phyloP scores from a whole-genome alignment of 2,329 filamentous ascomycete species.

The Penicillium hesseltinei region DNA sequence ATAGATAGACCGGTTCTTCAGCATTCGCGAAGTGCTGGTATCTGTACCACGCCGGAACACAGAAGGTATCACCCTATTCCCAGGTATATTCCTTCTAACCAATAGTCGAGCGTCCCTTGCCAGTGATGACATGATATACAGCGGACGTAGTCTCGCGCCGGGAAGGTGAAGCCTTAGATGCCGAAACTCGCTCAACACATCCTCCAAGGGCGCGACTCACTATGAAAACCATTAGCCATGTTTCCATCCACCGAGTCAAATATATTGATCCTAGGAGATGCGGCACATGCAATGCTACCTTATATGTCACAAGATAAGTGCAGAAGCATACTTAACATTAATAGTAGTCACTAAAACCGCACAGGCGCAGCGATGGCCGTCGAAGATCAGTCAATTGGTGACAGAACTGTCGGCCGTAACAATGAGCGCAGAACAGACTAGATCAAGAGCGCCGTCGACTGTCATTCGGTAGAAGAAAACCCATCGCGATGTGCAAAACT shows the following conservation, averaged over 20 bases:
- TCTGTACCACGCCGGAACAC: slow-evolving; percentile 52
- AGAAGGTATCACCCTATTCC: slow-evolving; percentile 56
- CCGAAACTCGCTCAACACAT: slow-evolving; percentile 46
- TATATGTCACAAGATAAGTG: slow-evolving; percentile 41
- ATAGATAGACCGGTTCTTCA: slow-evolving; percentile 47
- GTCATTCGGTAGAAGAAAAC: too few species aligned
- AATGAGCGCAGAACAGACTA: too few species aligned
- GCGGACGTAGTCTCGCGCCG: slow-evolving; percentile 53
- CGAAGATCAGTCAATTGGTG: slow-evolving; percentile 31
- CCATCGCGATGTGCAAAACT: too few species aligned
- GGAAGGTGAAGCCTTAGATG: slow-evolving; percentile 36
- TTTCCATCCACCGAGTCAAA: background rate
- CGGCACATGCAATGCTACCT: slow-evolving; percentile 47
- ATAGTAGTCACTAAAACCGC: background rate
- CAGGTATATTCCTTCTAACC: slow-evolving; percentile 42
- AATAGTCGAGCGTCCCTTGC: slow-evolving; percentile 45
- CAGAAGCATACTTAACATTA: too few species aligned
- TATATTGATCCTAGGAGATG: slow-evolving; percentile 41
- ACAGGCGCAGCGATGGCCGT: slow-evolving; percentile 46
- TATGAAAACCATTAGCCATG: slow-evolving; percentile 17
- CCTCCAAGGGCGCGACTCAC: slow-evolving; percentile 51
- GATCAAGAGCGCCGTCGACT: too few species aligned
- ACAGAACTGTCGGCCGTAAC: too few species aligned
- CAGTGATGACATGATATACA: slow-evolving; percentile 55
- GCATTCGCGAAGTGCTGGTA: slow-evolving; percentile 49